Evolutionary conservation across 352 stramenopile species (phyloP).

Genomic region (Peronospora farinosa): DNA sequence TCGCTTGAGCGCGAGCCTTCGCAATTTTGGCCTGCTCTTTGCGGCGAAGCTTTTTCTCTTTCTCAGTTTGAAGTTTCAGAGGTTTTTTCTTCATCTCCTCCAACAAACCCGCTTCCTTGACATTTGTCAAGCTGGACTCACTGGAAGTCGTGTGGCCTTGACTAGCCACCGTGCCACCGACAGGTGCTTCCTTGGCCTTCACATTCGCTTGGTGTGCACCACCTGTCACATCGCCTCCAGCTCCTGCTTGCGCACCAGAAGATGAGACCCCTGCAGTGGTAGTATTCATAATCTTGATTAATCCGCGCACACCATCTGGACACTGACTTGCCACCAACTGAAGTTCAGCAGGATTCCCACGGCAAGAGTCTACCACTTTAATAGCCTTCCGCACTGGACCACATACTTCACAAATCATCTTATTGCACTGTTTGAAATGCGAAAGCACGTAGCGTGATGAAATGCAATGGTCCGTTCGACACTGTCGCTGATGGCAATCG

Average conservation of each 20-base stretch:
- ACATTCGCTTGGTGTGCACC: conserved; percentile 8
- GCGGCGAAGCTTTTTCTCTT: conserved; percentile 79
- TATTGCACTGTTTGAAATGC: conserved; percentile 89
- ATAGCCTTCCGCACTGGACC: conserved; percentile 82
- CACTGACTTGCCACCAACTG: conserved; percentile 64
- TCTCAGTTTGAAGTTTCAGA: conserved; percentile 72
- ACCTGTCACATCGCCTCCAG: conserved; percentile 1
- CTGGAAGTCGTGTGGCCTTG: not conserved
- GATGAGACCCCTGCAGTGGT: conserved; percentile 27
- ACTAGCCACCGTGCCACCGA: conserved; percentile 3
- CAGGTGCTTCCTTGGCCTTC: conserved; percentile 15
- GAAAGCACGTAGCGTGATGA: conserved; percentile 84
- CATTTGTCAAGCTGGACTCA: conserved; percentile 1
- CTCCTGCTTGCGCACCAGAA: conserved; percentile 29
- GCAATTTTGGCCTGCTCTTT: conserved; percentile 81
- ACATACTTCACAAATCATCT: conserved; percentile 88
- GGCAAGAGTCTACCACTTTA: conserved; percentile 82
- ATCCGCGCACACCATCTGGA: conserved; percentile 60
- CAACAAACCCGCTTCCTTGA: conserved; percentile 18
- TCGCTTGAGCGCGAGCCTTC: conserved; percentile 69
- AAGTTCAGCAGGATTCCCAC: conserved; percentile 63
- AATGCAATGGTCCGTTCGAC: conserved; percentile 83
- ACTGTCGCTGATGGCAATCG: conserved; percentile 84
- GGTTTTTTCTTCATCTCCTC: conserved; percentile 72
- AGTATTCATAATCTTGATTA: conserved; percentile 89